These are phyloP conservation scores for Camelina hispida DNA, from an alignment of 345 rosid species.

Conservation along the genomic window DNA sequence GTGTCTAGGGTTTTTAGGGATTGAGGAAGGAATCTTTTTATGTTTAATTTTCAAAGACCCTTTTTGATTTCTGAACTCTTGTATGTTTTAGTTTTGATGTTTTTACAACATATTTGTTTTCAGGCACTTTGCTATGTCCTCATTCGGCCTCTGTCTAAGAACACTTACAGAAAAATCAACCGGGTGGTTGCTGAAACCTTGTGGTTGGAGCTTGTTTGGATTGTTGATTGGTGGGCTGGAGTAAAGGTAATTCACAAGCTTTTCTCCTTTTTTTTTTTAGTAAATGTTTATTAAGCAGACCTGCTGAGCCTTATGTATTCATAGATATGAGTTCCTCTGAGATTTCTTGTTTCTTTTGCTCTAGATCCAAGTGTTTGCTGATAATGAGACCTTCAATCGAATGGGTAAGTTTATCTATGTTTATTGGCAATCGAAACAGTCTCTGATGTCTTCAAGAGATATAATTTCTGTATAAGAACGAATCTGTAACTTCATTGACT, in stretches of 20 bases:
- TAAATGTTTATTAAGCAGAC: background rate
- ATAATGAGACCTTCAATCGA: slow-evolving; percentile 66
- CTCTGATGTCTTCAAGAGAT: slow-evolving; percentile 4
- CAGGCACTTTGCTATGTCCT: slow-evolving; percentile 83
- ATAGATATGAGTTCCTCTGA: slow-evolving; percentile 12
- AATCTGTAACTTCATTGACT: slow-evolving; percentile 11
- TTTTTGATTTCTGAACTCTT: background rate
- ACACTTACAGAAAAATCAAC: slow-evolving; percentile 69
- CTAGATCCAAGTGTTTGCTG: slow-evolving; percentile 79
- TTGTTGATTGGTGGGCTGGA: slow-evolving; percentile 96
- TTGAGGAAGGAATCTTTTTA: slow-evolving; percentile 14
- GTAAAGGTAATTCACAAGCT: slow-evolving; percentile 59
- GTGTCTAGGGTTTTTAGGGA: slow-evolving; percentile 25
- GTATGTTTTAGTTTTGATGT: slow-evolving; percentile 34
- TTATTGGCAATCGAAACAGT: background rate
- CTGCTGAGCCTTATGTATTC: background rate
- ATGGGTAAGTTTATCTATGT: slow-evolving; percentile 63
- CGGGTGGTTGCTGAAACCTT: slow-evolving; percentile 75
- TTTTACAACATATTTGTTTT: slow-evolving; percentile 25
- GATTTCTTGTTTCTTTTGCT: slow-evolving; percentile 33
- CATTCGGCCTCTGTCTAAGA: slow-evolving; percentile 82
- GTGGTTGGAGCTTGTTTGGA: slow-evolving; percentile 95
- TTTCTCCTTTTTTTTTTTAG: background rate
- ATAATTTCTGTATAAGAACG: background rate
- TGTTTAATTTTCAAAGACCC: background rate